Conservation (phyloP, 78 protist genomes). For the Dictyostelium citrinum region DNA sequence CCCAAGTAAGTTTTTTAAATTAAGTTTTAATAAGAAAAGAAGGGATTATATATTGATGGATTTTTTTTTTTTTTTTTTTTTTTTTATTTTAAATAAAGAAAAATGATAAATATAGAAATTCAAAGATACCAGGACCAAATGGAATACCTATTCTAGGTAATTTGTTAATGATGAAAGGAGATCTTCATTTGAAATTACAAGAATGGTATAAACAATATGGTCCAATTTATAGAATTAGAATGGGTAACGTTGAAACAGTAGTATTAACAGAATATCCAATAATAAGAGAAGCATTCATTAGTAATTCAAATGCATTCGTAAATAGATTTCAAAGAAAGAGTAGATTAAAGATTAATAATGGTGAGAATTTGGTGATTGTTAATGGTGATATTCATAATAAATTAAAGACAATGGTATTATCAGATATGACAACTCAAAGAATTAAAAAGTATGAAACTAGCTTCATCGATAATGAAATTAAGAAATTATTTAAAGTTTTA, state of each 20-base stretch:
- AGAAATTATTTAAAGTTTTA: neutral
- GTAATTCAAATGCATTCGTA: neutral
- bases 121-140: neutral
- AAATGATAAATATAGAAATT: neutral
- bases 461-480: neutral
- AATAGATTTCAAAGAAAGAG: neutral
- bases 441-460: neutral
- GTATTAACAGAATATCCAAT: constrained; percentile 13
- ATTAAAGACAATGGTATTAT: neutral
- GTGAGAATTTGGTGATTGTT: neutral
- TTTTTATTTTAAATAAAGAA: neutral
- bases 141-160: constrained; percentile 1
- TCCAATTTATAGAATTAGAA: neutral
- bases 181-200: neutral
- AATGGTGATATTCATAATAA: constrained; percentile 32
- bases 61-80: neutral
- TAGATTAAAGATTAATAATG: neutral
- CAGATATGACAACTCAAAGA: neutral
- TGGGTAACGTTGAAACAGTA: constrained; percentile 5
- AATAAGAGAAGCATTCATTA: constrained; percentile 16
- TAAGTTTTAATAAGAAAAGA: too few relatives aligned
- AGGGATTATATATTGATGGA: too few relatives aligned
- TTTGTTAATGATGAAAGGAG: neutral
- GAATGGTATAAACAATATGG: constrained; percentile 46
- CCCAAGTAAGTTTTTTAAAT: too few relatives aligned